Evolutionary conservation across 2,329 filamentous ascomycete species (phyloP).

Genomic region (Fusarium penzigii): DNA sequence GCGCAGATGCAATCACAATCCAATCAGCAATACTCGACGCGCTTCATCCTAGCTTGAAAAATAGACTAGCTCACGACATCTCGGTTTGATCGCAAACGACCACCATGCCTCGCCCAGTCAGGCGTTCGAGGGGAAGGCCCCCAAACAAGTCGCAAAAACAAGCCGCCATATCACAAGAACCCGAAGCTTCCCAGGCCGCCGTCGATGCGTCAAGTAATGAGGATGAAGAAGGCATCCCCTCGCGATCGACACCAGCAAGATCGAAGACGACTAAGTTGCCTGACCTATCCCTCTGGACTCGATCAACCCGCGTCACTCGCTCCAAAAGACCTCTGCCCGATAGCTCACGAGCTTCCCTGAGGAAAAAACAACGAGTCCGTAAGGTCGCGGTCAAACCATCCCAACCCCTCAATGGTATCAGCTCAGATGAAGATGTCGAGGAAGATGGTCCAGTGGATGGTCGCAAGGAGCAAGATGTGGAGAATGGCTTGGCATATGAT

Average conservation of each 20-base stretch:
- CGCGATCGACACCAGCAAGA: slow-evolving; percentile 1
- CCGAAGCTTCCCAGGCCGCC: slow-evolving; percentile 2
- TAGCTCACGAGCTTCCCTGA: too few relatives aligned
- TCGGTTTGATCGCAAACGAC: too few relatives aligned
- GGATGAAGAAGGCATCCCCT: not conserved
- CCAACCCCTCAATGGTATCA: too few relatives aligned
- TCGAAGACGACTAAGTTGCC: slow-evolving; percentile 1
- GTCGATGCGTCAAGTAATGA: slow-evolving; percentile 7
- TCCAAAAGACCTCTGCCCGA: too few relatives aligned
- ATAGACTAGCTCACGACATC: too few relatives aligned
- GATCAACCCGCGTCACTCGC: not conserved
- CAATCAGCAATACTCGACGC: too few relatives aligned
- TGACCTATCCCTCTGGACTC: not conserved
- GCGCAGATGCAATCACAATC: too few relatives aligned
- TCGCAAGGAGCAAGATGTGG: not conserved
- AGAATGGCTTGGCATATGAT: slow-evolving; percentile 3
- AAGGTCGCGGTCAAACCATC: too few relatives aligned
- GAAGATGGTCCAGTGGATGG: not conserved
- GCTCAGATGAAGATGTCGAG: not conserved
- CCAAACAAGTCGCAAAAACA: not conserved
- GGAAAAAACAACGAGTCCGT: too few relatives aligned
- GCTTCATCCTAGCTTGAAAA: too few relatives aligned
- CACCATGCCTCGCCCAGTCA: not conserved
- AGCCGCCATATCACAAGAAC: not conserved
- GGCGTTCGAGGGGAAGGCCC: slow-evolving; percentile 7